Conservation (phyloP, 305 asterid species). For the Fraxinus platypoda region DNA sequence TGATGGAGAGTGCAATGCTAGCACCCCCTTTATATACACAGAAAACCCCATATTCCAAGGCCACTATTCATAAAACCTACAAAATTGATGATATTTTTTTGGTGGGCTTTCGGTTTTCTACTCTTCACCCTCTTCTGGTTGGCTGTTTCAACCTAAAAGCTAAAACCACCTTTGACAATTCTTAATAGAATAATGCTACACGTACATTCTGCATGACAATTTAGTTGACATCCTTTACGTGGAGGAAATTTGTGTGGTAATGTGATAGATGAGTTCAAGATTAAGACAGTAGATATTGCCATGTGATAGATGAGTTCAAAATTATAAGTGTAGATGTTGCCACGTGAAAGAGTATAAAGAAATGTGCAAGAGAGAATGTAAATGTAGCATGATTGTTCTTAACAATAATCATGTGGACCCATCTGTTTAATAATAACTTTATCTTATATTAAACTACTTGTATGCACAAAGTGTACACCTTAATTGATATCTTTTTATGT, state of each 20-base stretch:
- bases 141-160: conserved; percentile 17
- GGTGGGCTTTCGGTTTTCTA: conserved; percentile 25
- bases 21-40: conserved; percentile 31
- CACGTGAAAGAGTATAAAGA: no score
- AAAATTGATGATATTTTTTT: conserved; percentile 13
- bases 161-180: conserved; percentile 37
- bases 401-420: conserved; percentile 27
- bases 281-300: no score
- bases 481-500: no score
- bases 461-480: no score
- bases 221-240: no score
- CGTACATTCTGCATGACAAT: no score
- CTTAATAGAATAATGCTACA: not conserved
- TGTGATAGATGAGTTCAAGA: no score
- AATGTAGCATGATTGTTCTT: not conserved
- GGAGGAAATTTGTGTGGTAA: no score
- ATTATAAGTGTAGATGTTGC: no score
- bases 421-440: conserved; percentile 14
- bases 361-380: no score
- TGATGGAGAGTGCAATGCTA: conserved; percentile 37
- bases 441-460: not conserved
- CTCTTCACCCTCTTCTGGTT: not conserved
- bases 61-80: conserved; percentile 29
- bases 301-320: no score
- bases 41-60: conserved; percentile 24